These are phyloP conservation scores for Annulohypoxylon bovei DNA, from an alignment of 495 filamentous ascomycete genomes.

Conservation along the genomic window DNA sequence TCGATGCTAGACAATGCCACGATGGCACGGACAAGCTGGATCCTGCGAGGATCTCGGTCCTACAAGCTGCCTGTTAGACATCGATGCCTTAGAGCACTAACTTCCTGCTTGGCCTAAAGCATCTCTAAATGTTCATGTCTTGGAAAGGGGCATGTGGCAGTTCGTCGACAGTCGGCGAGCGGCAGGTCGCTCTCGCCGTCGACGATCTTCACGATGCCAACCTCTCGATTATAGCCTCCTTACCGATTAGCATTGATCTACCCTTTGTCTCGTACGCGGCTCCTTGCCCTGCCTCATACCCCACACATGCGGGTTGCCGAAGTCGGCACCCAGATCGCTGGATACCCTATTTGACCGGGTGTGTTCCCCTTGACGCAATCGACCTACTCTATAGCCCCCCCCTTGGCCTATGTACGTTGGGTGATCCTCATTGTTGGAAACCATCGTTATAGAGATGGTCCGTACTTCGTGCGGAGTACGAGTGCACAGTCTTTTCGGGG, in stretches of 20 bases:
- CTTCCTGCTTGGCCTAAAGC: conserved; percentile 3
- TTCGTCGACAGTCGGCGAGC: conserved; percentile 22
- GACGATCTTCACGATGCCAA: conserved; percentile 38
- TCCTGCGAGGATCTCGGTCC: conserved; percentile 27
- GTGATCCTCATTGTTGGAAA: conserved; percentile 12
- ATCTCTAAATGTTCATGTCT: not conserved
- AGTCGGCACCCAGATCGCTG: conserved; percentile 40
- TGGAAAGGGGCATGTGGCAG: conserved; percentile 15
- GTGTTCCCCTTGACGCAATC: conserved; percentile 43
- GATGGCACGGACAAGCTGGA: conserved; percentile 22
- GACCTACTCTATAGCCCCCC: conserved; percentile 21
- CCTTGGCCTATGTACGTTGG: not conserved
- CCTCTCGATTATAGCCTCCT: conserved; percentile 23
- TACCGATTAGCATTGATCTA: conserved; percentile 32
- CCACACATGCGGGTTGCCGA: conserved; percentile 42
- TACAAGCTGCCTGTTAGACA: conserved; percentile 15
- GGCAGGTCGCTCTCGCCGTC: conserved; percentile 22
- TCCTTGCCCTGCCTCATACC: conserved; percentile 35
- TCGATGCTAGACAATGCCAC: conserved; percentile 33
- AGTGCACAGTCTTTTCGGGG: not conserved
- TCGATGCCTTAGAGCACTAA: conserved; percentile 34
- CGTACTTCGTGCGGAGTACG: conserved; percentile 20
- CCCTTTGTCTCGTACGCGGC: conserved; percentile 32
- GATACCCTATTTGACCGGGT: conserved; percentile 36
- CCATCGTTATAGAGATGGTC: conserved; percentile 15